Base-by-base conservation (phyloP, 352 stramenopile genomes). In the Phytophthora pluvialis region DNA sequence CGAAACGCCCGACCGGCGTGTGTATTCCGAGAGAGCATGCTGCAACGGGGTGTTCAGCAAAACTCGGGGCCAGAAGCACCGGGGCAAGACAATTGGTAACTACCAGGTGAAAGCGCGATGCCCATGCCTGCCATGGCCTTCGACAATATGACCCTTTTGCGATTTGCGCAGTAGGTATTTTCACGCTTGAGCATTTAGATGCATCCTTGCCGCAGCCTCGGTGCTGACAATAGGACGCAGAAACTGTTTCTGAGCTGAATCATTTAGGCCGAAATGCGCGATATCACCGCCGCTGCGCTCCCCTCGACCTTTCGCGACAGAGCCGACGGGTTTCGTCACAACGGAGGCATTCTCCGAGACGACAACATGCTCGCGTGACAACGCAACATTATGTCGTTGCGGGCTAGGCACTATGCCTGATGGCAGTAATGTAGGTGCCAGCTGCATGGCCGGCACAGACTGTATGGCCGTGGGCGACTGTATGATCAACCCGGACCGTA, bases 11-110 rank as follows among this genome's bases (percentile, higher is more conserved):
- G 50, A 52, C 7, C 42, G 28, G 0, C 60, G 65, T 11, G 29
- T 58, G 10, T 32, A 56, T 13, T 65, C 59, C 0, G 58, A 73
- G 1, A 72, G 33, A 0, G 36, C 57, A 3, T 42, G 32, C 21
- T 69, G 40, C 9, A 69, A 6, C 10, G 51, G 52, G 12, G 6
- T 62, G 36, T 62, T 48, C 2, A 69, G 9, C 2, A 69, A 43
- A 44, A 69, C 18, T 69, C 44, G 1, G 44, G 38, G 3, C 51
- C 60, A 1, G 44, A 5, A 5, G 11, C 15, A n/a, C 38, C 31
- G 2, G 11, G 11, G 2, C 44, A 44, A 1, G n/a, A 62, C 6
- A 25, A 3, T 4, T 28, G 51, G 16, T 63, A 58, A 8, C 31
- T 15, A 13, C 12, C 15, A 5, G 42, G 16, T 26, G 49, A 48